Conservation (phyloP, 805 yeast species). For the Candida incommunis region DNA sequence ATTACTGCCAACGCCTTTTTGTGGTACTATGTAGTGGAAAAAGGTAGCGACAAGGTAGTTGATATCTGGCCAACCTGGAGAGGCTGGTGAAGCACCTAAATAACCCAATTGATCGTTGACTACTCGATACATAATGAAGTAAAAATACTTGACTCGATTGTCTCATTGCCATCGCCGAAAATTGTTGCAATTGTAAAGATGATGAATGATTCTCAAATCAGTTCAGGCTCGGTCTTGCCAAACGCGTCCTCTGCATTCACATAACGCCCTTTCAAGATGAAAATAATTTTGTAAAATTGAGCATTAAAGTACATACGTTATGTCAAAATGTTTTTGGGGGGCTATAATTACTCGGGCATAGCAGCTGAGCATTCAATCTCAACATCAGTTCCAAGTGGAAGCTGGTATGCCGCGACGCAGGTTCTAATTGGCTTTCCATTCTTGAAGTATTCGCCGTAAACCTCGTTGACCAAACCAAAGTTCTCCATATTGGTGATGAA, state of each 20-base stretch:
- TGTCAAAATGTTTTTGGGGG: no score
- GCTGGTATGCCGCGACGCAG: conserved; percentile 63
- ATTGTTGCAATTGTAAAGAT: no score
- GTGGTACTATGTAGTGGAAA: conserved; percentile 40
- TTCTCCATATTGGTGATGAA: conserved; percentile 84
- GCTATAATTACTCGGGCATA: background rate
- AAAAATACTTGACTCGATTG: no score
- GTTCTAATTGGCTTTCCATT: conserved; percentile 67
- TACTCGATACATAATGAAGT: no score
- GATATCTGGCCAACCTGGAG: conserved; percentile 57
- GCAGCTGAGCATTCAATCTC: conserved; percentile 2
- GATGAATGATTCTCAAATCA: no score
- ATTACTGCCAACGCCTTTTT: conserved; percentile 51
- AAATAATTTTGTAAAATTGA: no score
- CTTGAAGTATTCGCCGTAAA: conserved; percentile 40
- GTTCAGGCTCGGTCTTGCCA: no score
- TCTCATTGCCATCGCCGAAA: no score
- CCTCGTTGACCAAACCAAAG: conserved; percentile 75
- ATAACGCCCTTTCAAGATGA: no score
- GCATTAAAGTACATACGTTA: no score
- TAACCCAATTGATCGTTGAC: no score
- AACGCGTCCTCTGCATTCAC: no score
- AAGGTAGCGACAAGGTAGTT: conserved; percentile 30
- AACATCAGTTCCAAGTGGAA: conserved; percentile 1
- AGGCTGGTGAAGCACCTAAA: conserved; percentile 34